Conservation (phyloP, 257 asterid genomes). For the Solanum peruvianum region DNA sequence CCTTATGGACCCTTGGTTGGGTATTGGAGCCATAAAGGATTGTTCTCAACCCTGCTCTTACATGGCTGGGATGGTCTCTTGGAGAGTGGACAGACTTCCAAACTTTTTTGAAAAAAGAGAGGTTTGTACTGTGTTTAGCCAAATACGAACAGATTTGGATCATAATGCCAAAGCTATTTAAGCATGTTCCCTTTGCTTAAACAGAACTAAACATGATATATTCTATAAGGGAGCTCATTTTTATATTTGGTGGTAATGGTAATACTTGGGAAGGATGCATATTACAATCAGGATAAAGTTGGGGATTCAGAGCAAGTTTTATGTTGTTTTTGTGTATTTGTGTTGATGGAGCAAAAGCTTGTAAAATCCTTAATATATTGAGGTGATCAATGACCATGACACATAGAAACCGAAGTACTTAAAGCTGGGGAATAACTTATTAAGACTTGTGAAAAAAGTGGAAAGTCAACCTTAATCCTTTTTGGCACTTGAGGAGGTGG, state of each 20-base stretch:
- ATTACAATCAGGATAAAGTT: not conserved
- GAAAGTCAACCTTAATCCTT: not conserved
- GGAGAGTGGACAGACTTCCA: not conserved
- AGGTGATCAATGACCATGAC: not conserved
- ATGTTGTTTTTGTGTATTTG: not conserved
- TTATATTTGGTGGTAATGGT: not conserved
- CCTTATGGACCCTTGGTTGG: not conserved
- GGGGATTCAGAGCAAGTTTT: not conserved
- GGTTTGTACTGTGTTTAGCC: not conserved
- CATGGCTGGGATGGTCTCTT: not conserved
- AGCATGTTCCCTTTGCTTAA: not conserved
- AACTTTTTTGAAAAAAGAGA: not conserved
- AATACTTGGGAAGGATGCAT: not conserved
- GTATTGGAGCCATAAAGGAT: not conserved
- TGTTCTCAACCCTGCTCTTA: not conserved
- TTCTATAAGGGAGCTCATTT: not conserved
- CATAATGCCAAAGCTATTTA: not conserved
- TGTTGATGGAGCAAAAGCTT: not conserved
- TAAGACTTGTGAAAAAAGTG: not conserved
- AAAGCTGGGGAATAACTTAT: not conserved
- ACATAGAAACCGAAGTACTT: not conserved
- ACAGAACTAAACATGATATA: not conserved
- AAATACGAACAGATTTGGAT: not conserved
- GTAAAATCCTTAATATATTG: not conserved
- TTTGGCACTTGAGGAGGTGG: not conserved